These are phyloP conservation scores for Nigrospora osmanthi DNA, from an alignment of 2,329 filamentous ascomycete genomes.

Conservation along the genomic window DNA sequence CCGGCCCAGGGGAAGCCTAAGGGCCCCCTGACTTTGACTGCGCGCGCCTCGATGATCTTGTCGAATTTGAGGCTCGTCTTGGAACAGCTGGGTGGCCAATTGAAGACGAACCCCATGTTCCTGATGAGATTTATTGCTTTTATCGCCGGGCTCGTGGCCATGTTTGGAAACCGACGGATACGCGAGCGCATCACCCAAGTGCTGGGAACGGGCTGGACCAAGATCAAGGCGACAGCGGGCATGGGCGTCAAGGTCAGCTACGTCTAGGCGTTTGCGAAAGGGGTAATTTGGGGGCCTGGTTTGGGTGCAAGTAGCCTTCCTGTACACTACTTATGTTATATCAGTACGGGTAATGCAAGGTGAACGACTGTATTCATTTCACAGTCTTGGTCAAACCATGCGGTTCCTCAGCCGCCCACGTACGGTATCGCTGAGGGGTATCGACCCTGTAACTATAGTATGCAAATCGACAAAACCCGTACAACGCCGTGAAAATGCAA, in stretches of 20 bases:
- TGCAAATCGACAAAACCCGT: not conserved
- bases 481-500: constrained; percentile 1
- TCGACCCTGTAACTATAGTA: not conserved
- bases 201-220: constrained; percentile 66
- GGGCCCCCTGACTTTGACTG: constrained; percentile 29
- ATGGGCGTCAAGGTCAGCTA: constrained; percentile 99
- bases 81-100: constrained; percentile 38
- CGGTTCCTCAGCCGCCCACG: too few species aligned
- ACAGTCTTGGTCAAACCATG: too few species aligned
- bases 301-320: not conserved
- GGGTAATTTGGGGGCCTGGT: not conserved
- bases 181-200: constrained; percentile 66
- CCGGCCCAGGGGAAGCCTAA: constrained; percentile 16
- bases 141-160: constrained; percentile 66
- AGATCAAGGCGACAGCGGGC: constrained; percentile 75
- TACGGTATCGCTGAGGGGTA: not conserved
- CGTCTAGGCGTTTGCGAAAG: constrained; percentile 48
- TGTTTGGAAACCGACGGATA: constrained; percentile 67
- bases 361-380: too few species aligned
- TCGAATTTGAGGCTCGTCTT: constrained; percentile 43
- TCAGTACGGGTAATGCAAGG: too few species aligned
- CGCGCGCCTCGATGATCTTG: constrained; percentile 44
- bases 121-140: constrained; percentile 66
- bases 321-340: not conserved
- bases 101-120: constrained; percentile 49